phyloP scores from a whole-genome alignment of 2,329 filamentous ascomycete genomes.

The Grosmannia serpens region DNA sequence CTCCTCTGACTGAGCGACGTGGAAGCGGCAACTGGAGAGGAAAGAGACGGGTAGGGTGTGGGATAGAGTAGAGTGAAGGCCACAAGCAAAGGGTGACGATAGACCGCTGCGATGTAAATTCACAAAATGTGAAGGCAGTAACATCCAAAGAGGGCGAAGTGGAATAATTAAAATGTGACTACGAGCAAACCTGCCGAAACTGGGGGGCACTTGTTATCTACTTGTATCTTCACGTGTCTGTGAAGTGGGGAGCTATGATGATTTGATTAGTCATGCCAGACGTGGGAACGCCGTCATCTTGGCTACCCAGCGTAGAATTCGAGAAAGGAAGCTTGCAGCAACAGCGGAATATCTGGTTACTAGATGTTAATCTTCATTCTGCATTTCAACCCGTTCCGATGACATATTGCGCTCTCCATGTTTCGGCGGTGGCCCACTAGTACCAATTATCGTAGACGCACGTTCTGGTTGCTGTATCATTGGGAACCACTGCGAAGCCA shows the following conservation, averaged over 20 bases:
- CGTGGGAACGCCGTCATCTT: no score
- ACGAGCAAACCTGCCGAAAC: not conserved
- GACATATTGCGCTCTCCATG: not conserved
- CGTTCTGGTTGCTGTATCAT: not conserved
- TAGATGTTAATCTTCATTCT: not conserved
- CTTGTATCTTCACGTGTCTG: constrained; percentile 2
- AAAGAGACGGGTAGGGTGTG: not conserved
- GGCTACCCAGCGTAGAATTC: no score
- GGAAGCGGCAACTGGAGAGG: not conserved
- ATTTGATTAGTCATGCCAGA: not conserved
- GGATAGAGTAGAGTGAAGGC: not conserved
- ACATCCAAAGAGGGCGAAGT: not conserved
- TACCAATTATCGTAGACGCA: not conserved
- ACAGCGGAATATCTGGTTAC: not conserved
- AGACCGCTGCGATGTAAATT: constrained; percentile 3
- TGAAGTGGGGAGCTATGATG: not conserved
- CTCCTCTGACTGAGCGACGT: not conserved
- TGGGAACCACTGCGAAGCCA: not conserved
- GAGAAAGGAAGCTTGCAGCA: no score
- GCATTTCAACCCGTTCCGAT: not conserved
- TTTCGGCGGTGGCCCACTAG: not conserved
- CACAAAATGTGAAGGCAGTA: not conserved
- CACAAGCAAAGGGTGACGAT: not conserved
- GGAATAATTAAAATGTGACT: not conserved
- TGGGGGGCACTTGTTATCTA: not conserved